A percentile compares a stretch with the other conserved stretches of the same genome.
Conservation (phyloP, 371 early-diverging fungal species). For the Mortierella sp. region DNA sequence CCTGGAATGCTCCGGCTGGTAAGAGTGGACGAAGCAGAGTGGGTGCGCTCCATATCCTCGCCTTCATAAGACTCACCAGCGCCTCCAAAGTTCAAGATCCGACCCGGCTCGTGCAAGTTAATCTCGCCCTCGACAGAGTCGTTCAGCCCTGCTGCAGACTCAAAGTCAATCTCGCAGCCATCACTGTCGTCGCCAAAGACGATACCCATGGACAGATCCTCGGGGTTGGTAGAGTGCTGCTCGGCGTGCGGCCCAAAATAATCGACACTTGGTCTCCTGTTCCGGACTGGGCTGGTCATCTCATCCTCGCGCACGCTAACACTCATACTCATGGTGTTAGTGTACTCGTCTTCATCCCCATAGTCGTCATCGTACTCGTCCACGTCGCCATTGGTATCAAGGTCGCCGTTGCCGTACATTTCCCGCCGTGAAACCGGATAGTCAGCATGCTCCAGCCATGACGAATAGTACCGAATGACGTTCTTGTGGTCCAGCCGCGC, state of each 20-base stretch:
- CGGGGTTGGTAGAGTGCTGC: conserved; percentile 30
- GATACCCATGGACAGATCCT: conserved; percentile 56
- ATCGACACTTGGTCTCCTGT: conserved; percentile 34
- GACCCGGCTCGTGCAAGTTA: neutral
- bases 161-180: conserved; percentile 28
- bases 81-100: neutral
- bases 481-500: conserved; percentile 91
- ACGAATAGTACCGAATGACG: conserved; percentile 93
- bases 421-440: conserved; percentile 40
- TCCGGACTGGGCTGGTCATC: neutral
- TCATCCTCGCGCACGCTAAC: conserved; percentile 27
- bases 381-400: conserved; percentile 43
- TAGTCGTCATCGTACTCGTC: conserved; percentile 57
- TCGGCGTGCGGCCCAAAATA: conserved; percentile 40
- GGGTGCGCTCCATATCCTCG: conserved; percentile 43
- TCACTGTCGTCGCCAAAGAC: conserved; percentile 46
- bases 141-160: neutral
- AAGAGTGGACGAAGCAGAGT: conserved; percentile 42
- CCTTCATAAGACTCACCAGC: neutral
- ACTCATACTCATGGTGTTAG: conserved; percentile 39
- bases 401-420: conserved; percentile 25
- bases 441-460: conserved; percentile 89
- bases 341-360: conserved; percentile 49
- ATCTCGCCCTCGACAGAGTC: conserved; percentile 19
- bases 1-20: conserved; percentile 37